Evolutionary conservation across 176 grass and related monocot genomes (phyloP), one percentile per base, ranked within the genome.

Genomic region (Eleusine coracana): DNA sequence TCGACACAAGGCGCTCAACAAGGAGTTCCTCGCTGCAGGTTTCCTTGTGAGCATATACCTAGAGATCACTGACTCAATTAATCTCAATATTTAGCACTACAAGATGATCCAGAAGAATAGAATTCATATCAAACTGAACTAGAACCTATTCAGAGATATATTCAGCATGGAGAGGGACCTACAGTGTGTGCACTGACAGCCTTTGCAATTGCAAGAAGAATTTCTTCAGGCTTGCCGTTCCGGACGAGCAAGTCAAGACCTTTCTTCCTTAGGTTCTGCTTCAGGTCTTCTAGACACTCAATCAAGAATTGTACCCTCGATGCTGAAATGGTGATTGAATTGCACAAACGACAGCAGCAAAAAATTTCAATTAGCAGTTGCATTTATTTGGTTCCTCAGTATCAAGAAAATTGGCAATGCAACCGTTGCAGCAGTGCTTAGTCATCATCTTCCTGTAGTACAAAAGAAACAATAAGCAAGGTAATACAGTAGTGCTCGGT

Each of bases 11-110:
- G 25, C 52, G 37, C 78, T 97, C 92, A 0, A 98, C 90, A 0
- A 84, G 84, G 77, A 93, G 69, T 36, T 98, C 95, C 82, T 98
- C 95, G 13, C 88, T 91, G 70, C 92, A 98, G 27, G 90, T 90
- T 84, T 98, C 92, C 78, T 86, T 93, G 18, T 98, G 92, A 49
- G 92, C 92, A 86, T 93, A 98, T 37, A 98, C 90, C 90, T 98
- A 70, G 1, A 56, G 72, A 86, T 70, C 55, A 72, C 23, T 59
- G 7, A 21, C 31, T 82, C 48, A 29, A 62, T 61, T 62, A 54
- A 74, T 45, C 38, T 64, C 39, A 29, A 25, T 56, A 39, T 48
- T 37, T 39, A 78, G 20, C 54, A 70, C 28, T 44, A 14, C 18
- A 56, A 51, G 29, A 20, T 21, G 29, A 20, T 21, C 44, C 9